A percentile compares a stretch with the other conserved stretches of the same genome.
These are phyloP conservation scores for Corymbia calophylla DNA, from an alignment of 441 rosid species.

Conservation along the genomic window DNA sequence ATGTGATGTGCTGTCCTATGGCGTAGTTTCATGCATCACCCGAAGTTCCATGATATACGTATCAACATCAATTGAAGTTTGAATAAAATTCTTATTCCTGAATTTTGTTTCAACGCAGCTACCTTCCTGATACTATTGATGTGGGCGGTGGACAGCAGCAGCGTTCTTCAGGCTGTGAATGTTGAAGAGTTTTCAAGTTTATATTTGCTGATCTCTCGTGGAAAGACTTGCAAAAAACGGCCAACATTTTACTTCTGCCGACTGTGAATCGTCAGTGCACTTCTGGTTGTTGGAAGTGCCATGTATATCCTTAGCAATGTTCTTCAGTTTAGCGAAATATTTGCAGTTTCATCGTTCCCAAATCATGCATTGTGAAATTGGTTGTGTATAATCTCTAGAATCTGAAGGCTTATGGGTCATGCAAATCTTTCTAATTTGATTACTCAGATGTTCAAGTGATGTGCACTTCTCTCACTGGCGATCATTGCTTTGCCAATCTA, in stretches of 20 bases:
- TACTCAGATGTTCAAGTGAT: neutral
- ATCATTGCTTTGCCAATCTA: neutral
- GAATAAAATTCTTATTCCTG: neutral
- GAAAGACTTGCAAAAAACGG: neutral
- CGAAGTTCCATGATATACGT: neutral
- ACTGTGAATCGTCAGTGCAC: neutral
- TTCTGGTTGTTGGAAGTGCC: neutral
- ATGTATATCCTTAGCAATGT: neutral
- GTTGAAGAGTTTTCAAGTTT: neutral
- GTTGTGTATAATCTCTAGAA: neutral
- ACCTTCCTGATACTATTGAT: constrained; percentile 31
- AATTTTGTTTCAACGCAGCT: constrained; percentile 2
- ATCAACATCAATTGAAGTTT: too few species aligned
- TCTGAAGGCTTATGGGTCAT: neutral
- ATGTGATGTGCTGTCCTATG: neutral
- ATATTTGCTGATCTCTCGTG: neutral
- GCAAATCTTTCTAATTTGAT: neutral
- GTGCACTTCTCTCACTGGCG: neutral
- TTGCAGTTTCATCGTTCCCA: neutral
- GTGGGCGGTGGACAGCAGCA: constrained; percentile 25
- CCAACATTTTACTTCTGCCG: neutral
- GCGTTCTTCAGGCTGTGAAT: constrained; percentile 28
- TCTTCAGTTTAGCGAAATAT: neutral
- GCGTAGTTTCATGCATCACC: neutral
- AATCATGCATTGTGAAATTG: neutral